Evolutionary conservation across 208 protist species (phyloP).

Genomic region (Acanthamoeba royreba): DNA sequence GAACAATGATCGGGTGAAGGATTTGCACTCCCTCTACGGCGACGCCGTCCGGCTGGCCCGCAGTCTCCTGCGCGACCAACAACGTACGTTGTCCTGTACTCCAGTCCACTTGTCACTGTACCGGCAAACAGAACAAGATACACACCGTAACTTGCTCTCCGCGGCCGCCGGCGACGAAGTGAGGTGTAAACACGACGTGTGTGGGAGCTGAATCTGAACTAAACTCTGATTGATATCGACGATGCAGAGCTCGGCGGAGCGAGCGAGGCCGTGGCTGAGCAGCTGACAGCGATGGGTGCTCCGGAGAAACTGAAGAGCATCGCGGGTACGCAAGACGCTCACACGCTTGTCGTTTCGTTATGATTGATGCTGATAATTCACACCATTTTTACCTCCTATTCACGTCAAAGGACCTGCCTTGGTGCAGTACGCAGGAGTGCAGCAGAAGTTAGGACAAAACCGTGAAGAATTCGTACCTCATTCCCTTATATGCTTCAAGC

Average conservation of each 20-base stretch:
- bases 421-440: not conserved
- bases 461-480: not conserved
- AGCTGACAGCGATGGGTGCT: not conserved
- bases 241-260: not conserved
- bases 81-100: not conserved
- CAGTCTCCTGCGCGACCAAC: not conserved
- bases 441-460: not conserved
- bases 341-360: not conserved
- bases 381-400: not conserved
- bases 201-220: not conserved
- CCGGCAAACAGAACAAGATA: not conserved
- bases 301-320: conserved; percentile 8
- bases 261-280: not conserved
- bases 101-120: not conserved
- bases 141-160: not conserved
- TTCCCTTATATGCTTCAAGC: not conserved
- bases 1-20: not conserved
- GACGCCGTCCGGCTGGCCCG: not conserved
- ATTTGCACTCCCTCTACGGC: not conserved
- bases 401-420: not conserved
- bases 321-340: not conserved
- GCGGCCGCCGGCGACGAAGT: not conserved
- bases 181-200: not conserved
- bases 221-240: not conserved
- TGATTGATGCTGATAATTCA: not conserved